Conservation (phyloP, 768 basidiomycete genomes). For the Rubroboletus satanas region DNA sequence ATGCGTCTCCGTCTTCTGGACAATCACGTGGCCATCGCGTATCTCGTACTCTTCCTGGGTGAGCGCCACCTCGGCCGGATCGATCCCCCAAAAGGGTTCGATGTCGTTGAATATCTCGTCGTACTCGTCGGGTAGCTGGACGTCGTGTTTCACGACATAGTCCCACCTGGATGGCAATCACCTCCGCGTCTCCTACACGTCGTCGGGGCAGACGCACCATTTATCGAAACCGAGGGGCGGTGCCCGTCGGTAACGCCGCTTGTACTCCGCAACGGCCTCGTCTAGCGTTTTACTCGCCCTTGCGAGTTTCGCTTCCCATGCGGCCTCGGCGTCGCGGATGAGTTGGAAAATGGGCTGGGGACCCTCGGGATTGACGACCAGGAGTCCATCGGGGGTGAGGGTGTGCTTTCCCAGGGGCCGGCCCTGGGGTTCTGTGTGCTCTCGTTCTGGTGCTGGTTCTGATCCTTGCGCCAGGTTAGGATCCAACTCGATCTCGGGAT, state of each 20-base stretch:
- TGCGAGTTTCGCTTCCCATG: slow-evolving; percentile 35
- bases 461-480: neutral
- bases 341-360: slow-evolving; percentile 44
- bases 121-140: slow-evolving; percentile 45
- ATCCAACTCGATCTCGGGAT: neutral
- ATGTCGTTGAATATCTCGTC: slow-evolving; percentile 41
- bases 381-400: slow-evolving; percentile 27
- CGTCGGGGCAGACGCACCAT: slow-evolving; percentile 31
- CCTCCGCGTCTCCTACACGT: slow-evolving; percentile 14
- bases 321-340: slow-evolving; percentile 33
- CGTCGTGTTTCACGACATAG: slow-evolving; percentile 36
- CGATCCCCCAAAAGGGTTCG: slow-evolving; percentile 36
- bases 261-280: slow-evolving; percentile 39
- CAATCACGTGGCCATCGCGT: slow-evolving; percentile 10
- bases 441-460: neutral
- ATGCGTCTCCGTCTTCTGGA: slow-evolving; percentile 18
- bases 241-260: slow-evolving; percentile 29
- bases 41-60: slow-evolving; percentile 23
- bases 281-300: slow-evolving; percentile 36
- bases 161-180: slow-evolving; percentile 25
- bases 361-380: slow-evolving; percentile 34
- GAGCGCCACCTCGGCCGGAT: slow-evolving; percentile 24
- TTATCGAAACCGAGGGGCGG: slow-evolving; percentile 43
- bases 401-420: slow-evolving; percentile 17
- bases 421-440: neutral